A percentile compares a stretch with the other conserved stretches of the same genome.
These are phyloP conservation scores for Venturia aucupariae DNA, from an alignment of 2,329 filamentous ascomycete genomes.

Conservation along the genomic window DNA sequence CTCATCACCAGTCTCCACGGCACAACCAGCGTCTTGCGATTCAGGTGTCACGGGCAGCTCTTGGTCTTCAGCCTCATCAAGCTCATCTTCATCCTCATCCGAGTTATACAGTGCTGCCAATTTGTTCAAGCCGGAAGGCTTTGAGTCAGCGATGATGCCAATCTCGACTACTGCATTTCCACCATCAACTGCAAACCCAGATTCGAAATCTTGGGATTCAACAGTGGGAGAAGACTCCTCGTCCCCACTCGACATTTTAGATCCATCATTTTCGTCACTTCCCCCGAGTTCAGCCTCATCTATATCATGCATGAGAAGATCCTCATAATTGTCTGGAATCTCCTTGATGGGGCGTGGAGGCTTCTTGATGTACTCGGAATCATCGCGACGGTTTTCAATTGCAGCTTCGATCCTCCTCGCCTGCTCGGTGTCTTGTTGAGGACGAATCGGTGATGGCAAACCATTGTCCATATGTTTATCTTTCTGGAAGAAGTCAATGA, in stretches of 20 bases:
- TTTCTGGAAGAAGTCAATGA: slow-evolving; percentile 7
- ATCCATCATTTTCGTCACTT: not conserved
- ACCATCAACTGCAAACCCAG: not conserved
- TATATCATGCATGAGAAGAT: not conserved
- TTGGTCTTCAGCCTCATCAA: not conserved
- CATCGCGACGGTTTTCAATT: not conserved
- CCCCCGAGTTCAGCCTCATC: not conserved
- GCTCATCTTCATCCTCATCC: not conserved
- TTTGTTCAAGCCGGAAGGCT: not conserved
- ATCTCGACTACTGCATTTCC: not conserved
- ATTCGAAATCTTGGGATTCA: not conserved
- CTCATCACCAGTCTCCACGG: not conserved
- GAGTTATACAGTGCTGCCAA: not conserved
- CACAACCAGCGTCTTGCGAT: not conserved
- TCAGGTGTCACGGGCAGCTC: not conserved
- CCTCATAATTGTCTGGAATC: not conserved
- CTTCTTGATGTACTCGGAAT: not conserved
- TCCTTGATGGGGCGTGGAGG: not conserved
- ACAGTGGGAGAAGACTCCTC: not conserved
- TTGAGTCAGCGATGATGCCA: not conserved
- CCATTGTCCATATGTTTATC: not conserved
- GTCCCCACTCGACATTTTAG: not conserved
- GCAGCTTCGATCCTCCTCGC: not conserved
- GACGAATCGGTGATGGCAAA: not conserved
- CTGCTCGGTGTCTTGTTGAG: not conserved